Evolutionary conservation across 1,284 basidiomycete species (phyloP).

Genomic region (Exobasidium rhododendri): DNA sequence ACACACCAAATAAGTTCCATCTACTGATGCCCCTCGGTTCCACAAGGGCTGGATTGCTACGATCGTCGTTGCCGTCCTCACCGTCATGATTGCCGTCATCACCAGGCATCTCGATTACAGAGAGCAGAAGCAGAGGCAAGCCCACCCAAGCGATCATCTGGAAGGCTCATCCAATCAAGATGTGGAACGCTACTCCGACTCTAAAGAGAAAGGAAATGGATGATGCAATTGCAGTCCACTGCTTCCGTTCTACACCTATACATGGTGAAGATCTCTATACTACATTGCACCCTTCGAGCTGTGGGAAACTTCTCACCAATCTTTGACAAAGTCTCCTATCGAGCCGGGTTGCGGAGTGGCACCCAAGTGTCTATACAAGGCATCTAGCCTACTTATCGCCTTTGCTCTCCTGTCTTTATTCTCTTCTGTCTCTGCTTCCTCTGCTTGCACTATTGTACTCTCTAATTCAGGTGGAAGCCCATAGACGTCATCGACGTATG

Average conservation of each 20-base stretch:
- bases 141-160: no score
- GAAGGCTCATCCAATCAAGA: background rate
- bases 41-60: slow-evolving; percentile 39
- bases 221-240: background rate
- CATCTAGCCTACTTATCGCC: slow-evolving; percentile 5
- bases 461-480: slow-evolving; percentile 2
- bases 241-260: background rate
- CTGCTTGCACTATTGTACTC: background rate
- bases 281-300: background rate
- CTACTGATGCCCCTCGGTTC: slow-evolving; percentile 30
- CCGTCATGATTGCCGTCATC: slow-evolving; percentile 18
- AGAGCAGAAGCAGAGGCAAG: background rate
- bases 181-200: background rate
- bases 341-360: background rate
- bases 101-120: slow-evolving; percentile 5
- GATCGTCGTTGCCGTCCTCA: slow-evolving; percentile 23
- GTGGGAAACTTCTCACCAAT: no score
- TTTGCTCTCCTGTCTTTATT: slow-evolving; percentile 4
- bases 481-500: slow-evolving; percentile 13
- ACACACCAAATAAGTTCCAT: no score
- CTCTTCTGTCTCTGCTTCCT: slow-evolving; percentile 6
- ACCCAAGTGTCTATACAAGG: slow-evolving; percentile 2
- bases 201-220: background rate
- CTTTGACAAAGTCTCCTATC: background rate
- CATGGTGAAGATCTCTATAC: no score